Evolutionary conservation across 257 asterid genomes (phyloP), one percentile per base, ranked within the genome.

Genomic region (Plantago ovata): DNA sequence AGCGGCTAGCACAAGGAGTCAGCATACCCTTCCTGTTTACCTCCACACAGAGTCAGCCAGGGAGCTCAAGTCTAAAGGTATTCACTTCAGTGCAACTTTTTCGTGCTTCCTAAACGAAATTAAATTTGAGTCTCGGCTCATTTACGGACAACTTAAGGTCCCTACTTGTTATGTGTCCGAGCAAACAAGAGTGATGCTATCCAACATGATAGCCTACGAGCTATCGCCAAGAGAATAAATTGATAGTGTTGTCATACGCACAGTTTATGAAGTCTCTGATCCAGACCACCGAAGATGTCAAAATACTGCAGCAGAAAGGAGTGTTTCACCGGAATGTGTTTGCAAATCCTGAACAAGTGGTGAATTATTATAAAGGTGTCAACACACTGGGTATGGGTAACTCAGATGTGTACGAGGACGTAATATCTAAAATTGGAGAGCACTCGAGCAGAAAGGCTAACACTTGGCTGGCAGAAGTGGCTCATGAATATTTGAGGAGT

Each of bases 191-290:
- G 59, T 54, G 2, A n/a, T 18, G 32, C 54, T 70, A 47, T 36
- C 56, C 10, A 71, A 75, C 53, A 20, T 59, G 46, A 69, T 78
- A 10, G 81, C 79, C 0, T 69, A 63, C 7, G 84, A 78, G 51
- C 58, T 66, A 56, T 68, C 69, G n/a, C 72, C 72, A 1, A 65
- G n/a, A 3, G 0, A 56, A 56, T 6, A 56, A 65, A 2, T 19
- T 32, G 1, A 60, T 32, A 3, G 60, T 71, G 18, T 41, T 52
- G 9, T 54, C 72, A 0, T 71, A 74, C 14, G 40, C 73, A 0
- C 58, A 64, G 39, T 71, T 78, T 64, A 78, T 74, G 81, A 74
- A 70, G 39, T 38, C 75, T 3, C 63, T 78, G 33, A 46, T 71
- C 6, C 75, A 65, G 58, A 57, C 13, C 22, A 60, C 77, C 3